Percentiles rank a stretch among this genome's conserved stretches.
Conservation (phyloP, 257 asterid species). For the Fraxinus anomala region DNA sequence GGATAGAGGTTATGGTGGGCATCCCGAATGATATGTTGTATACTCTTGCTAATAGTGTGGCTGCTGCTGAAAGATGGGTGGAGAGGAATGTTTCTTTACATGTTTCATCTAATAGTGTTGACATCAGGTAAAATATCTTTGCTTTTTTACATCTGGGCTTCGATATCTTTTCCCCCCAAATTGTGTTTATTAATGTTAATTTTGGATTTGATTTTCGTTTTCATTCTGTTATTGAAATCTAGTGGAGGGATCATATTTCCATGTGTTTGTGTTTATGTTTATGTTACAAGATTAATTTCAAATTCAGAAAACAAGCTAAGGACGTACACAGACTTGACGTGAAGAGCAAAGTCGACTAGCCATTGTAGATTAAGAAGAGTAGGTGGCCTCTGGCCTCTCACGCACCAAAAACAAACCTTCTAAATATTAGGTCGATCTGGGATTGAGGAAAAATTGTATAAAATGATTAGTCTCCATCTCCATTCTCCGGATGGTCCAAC, state of each 20-base stretch:
- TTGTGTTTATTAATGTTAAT: neutral
- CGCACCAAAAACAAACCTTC: too few species aligned
- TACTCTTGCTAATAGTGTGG: conserved; percentile 53
- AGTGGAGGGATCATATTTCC: neutral
- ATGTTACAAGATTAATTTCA: too few species aligned
- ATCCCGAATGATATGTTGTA: conserved; percentile 86
- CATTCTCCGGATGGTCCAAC: too few species aligned
- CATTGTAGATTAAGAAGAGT: neutral
- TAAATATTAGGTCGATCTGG: too few species aligned
- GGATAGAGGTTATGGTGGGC: conserved; percentile 92
- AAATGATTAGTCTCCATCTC: neutral
- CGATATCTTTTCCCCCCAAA: neutral
- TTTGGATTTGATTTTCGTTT: neutral
- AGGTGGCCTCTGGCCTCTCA: neutral
- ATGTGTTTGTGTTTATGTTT: neutral
- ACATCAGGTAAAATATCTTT: conserved; percentile 59
- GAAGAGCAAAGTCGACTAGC: neutral
- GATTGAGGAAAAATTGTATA: too few species aligned
- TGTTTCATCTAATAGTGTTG: conserved; percentile 69
- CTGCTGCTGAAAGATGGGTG: conserved; percentile 93
- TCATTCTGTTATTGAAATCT: neutral
- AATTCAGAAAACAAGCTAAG: neutral
- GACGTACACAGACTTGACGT: neutral
- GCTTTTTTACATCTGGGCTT: neutral
- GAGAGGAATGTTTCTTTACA: conserved; percentile 70